Evolutionary conservation across 176 grass and related monocot species (phyloP).

Genomic region (Musa itinerans): DNA sequence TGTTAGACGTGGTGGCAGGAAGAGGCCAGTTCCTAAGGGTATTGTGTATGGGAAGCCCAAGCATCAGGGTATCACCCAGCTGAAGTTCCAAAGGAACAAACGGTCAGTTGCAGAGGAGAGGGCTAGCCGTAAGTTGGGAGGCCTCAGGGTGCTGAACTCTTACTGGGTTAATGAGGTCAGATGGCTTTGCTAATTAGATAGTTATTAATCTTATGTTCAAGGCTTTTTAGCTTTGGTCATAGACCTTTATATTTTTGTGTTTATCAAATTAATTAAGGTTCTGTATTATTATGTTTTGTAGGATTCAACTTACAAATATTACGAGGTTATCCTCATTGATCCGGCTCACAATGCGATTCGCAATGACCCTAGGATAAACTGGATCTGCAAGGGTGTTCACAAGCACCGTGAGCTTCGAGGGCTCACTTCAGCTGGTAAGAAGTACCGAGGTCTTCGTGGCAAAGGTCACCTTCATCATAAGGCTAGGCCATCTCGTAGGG

Average conservation of each 20-base stretch:
- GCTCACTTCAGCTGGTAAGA: constrained; percentile 11
- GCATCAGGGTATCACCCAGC: constrained; percentile 15
- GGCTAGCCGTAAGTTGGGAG: constrained; percentile 5
- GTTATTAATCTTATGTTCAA: not conserved
- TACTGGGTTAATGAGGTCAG: constrained; percentile 9
- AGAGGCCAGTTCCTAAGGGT: constrained; percentile 16
- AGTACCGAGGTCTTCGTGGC: not conserved
- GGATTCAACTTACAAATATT: constrained; percentile 9
- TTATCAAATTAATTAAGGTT: not conserved
- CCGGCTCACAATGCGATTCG: not conserved
- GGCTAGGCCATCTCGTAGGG: constrained; percentile 5
- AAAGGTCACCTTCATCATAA: constrained; percentile 1
- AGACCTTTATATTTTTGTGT: not conserved
- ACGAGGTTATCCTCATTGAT: constrained; percentile 3
- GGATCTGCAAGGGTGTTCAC: constrained; percentile 15
- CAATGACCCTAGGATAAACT: constrained; percentile 8
- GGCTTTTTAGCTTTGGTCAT: not conserved
- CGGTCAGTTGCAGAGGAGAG: constrained; percentile 6
- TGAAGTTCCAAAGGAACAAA: constrained; percentile 10
- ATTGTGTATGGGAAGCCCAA: constrained; percentile 11
- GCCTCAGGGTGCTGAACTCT: not conserved
- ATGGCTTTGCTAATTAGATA: not conserved
- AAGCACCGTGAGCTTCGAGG: constrained; percentile 10
- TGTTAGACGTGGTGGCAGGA: constrained; percentile 16
- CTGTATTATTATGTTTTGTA: not conserved